Conservation (phyloP, 106 monocot genomes). For the Narthecium ossifragum region DNA sequence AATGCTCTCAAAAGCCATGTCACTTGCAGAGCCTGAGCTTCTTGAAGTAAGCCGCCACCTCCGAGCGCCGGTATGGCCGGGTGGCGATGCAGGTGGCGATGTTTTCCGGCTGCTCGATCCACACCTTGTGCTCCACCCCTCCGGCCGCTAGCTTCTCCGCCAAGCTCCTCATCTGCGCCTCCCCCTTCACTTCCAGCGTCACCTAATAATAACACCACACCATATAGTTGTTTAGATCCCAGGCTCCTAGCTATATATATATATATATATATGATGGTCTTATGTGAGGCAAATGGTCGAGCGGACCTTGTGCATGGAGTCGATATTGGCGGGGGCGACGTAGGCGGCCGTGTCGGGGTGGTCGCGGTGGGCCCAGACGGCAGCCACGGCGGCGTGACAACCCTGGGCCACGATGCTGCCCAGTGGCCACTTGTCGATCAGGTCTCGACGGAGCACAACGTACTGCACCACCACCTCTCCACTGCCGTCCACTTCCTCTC, state of each 20-base stretch:
- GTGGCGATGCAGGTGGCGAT: constrained; percentile 84
- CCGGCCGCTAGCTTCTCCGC: constrained; percentile 63
- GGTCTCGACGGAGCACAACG: constrained; percentile 92
- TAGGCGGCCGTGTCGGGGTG: constrained; percentile 56
- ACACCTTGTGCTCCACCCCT: constrained; percentile 75
- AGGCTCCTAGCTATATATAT: no score
- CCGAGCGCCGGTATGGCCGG: constrained; percentile 58
- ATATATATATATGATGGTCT: no score
- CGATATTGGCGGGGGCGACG: constrained; percentile 48
- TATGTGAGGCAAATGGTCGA: constrained; percentile 42
- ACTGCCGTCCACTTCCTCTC: not conserved
- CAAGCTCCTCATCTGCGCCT: constrained; percentile 64
- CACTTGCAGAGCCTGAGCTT: constrained; percentile 97
- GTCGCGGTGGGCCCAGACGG: constrained; percentile 63
- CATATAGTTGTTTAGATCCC: not conserved
- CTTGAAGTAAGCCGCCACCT: constrained; percentile 71
- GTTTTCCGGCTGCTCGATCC: constrained; percentile 98
- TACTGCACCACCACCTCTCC: constrained; percentile 74
- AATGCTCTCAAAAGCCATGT: no score
- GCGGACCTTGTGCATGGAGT: constrained; percentile 90
- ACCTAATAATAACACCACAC: constrained; percentile 34
- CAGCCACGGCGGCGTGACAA: constrained; percentile 92
- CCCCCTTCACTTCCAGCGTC: constrained; percentile 92
- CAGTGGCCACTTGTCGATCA: constrained; percentile 88
- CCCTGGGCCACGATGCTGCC: constrained; percentile 85